Percentiles rank a stretch among this genome's conserved stretches.
These are phyloP conservation scores for Coffea canephora DNA, from an alignment of 257 asterid genomes.

Conservation along the genomic window DNA sequence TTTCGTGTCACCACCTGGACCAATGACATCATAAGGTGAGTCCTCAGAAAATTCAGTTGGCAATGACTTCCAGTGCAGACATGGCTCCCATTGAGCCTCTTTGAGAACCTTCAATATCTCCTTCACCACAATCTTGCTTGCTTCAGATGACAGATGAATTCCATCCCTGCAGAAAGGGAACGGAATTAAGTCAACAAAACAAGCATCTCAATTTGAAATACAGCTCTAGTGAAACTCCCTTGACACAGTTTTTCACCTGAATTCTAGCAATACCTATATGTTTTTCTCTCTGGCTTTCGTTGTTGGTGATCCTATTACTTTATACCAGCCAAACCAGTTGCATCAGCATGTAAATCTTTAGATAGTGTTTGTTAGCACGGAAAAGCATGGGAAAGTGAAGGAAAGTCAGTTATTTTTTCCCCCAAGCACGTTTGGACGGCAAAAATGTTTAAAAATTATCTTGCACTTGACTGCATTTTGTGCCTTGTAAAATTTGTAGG, in stretches of 20 bases:
- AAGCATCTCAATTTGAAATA: neutral
- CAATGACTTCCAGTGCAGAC: conserved; percentile 60
- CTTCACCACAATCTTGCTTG: conserved; percentile 57
- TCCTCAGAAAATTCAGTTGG: conserved; percentile 57
- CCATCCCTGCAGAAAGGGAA: conserved; percentile 61
- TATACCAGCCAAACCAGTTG: no score
- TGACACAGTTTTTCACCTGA: neutral
- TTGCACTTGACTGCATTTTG: no score
- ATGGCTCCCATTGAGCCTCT: conserved; percentile 78
- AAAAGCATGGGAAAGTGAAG: no score
- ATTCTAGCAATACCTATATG: no score
- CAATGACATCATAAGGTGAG: conserved; percentile 51
- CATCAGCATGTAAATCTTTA: neutral
- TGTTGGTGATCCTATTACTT: no score
- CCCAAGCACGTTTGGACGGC: no score
- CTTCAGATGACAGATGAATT: conserved; percentile 66
- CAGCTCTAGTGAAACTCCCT: neutral
- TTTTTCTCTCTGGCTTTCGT: no score
- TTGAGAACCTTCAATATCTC: conserved; percentile 67
- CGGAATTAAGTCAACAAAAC: neutral
- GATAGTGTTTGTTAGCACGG: no score
- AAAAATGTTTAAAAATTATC: no score
- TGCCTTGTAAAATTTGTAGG: no score
- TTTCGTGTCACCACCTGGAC: conserved; percentile 38
- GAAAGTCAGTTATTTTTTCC: no score